These are phyloP conservation scores for Tetragonia tetragonoides DNA, from an alignment of 148 eudicot species.

Conservation along the genomic window DNA sequence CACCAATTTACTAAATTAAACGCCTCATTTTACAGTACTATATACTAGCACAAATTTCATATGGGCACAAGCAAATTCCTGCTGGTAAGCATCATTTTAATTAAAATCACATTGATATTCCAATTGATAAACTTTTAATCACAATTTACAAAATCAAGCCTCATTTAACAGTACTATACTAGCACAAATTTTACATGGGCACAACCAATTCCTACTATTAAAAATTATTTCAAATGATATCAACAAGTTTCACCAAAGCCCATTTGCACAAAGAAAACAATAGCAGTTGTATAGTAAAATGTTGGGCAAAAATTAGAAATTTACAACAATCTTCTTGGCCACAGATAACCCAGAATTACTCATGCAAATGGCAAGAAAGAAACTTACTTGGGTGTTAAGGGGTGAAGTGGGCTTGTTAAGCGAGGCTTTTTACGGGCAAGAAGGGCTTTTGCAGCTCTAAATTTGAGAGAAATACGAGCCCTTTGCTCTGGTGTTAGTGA, in stretches of 20 bases:
- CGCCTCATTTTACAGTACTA: background rate
- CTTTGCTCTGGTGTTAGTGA: slow-evolving; percentile 63
- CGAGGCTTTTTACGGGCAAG: slow-evolving; percentile 68
- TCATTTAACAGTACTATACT: too few species aligned
- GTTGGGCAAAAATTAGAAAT: background rate
- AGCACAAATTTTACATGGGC: too few species aligned
- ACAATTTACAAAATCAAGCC: too few species aligned
- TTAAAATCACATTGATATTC: background rate
- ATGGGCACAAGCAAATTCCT: background rate
- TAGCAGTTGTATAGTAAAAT: too few species aligned
- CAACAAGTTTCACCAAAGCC: background rate
- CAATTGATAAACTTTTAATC: too few species aligned
- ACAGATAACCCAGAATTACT: background rate
- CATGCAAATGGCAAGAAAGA: background rate
- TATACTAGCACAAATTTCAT: background rate
- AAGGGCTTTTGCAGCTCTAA: slow-evolving; percentile 77
- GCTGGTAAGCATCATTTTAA: background rate
- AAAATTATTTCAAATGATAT: background rate
- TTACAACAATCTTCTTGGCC: background rate
- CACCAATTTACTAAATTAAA: background rate
- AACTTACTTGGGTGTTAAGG: slow-evolving; percentile 14
- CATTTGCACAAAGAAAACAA: background rate
- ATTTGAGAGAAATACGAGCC: slow-evolving; percentile 68
- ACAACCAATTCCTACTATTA: background rate
- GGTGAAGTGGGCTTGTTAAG: slow-evolving; percentile 27